A percentile compares a stretch with the other conserved stretches of the same genome.
Conservation (phyloP, 805 yeast species). For the Cyberlindnera mississippiensis region DNA sequence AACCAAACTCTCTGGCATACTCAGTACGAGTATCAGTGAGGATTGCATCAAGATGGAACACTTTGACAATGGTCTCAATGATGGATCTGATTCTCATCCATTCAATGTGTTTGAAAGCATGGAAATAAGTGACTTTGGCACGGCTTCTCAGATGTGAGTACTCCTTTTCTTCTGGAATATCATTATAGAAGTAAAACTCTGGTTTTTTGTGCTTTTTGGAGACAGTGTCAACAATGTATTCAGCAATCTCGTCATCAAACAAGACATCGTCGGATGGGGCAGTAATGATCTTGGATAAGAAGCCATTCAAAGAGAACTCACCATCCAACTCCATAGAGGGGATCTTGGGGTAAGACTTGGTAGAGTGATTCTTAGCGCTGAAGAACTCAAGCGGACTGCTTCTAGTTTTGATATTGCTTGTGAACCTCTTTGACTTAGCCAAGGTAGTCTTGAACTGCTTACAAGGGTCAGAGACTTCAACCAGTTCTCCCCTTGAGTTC, state of each 20-base stretch:
- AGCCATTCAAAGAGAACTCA: too few species aligned
- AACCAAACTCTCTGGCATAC: background rate
- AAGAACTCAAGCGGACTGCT: background rate
- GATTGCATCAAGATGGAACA: background rate
- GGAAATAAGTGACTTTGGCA: constrained; percentile 4
- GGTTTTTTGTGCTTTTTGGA: background rate
- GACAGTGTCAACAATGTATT: background rate
- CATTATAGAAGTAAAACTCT: background rate
- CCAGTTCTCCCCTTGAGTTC: constrained; percentile 3
- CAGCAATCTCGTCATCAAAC: background rate
- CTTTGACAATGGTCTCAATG: background rate
- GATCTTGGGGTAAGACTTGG: background rate
- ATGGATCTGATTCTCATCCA: constrained; percentile 2
- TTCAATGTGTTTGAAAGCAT: background rate
- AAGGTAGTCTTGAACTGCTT: constrained; percentile 2
- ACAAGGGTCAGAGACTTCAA: background rate
- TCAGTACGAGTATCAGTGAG: background rate
- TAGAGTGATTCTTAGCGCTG: background rate
- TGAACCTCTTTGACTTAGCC: background rate
- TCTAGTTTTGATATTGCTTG: background rate
- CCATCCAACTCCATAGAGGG: background rate
- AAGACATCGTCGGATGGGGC: background rate
- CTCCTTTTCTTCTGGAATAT: background rate
- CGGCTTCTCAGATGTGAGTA: background rate
- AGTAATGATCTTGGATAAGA: background rate